Conservation (phyloP, 1,139 yeast genomes). For the Debaryomycetaceae sp. region DNA sequence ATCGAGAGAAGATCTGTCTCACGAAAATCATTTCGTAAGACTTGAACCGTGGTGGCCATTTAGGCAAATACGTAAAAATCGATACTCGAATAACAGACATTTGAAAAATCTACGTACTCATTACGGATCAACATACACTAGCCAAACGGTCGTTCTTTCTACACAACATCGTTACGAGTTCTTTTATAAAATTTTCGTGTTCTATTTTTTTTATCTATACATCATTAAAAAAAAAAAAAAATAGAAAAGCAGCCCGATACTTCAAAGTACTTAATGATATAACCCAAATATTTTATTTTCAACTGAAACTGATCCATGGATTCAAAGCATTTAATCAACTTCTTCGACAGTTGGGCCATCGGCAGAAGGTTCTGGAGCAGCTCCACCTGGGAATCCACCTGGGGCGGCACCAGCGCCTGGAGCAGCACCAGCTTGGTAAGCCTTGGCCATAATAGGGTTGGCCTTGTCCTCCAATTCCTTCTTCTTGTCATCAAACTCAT, state of each 20-base stretch:
- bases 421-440: constrained; percentile 54
- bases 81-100: too few relatives aligned
- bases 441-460: constrained; percentile 83
- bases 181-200: constrained; percentile 1
- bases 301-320: neutral
- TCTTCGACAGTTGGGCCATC: constrained; percentile 94
- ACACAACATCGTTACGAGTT: too few relatives aligned
- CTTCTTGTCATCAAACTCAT: constrained; percentile 77
- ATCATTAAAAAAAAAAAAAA: constrained; percentile 2
- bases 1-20: too few relatives aligned
- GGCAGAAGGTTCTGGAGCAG: constrained; percentile 64
- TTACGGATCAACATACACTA: too few relatives aligned
- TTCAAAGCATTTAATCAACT: constrained; percentile 61
- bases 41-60: too few relatives aligned
- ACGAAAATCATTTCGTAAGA: too few relatives aligned
- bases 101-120: too few relatives aligned
- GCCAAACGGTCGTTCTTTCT: too few relatives aligned
- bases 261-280: constrained; percentile 1
- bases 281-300: neutral
- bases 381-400: constrained; percentile 58
- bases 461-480: constrained; percentile 85
- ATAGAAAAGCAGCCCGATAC: neutral
- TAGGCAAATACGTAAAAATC: too few relatives aligned
- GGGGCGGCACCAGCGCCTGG: constrained; percentile 37
- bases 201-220: constrained; percentile 9